Conservation (phyloP, 2,329 filamentous ascomycete genomes). For the Cyanodermella asteris region DNA sequence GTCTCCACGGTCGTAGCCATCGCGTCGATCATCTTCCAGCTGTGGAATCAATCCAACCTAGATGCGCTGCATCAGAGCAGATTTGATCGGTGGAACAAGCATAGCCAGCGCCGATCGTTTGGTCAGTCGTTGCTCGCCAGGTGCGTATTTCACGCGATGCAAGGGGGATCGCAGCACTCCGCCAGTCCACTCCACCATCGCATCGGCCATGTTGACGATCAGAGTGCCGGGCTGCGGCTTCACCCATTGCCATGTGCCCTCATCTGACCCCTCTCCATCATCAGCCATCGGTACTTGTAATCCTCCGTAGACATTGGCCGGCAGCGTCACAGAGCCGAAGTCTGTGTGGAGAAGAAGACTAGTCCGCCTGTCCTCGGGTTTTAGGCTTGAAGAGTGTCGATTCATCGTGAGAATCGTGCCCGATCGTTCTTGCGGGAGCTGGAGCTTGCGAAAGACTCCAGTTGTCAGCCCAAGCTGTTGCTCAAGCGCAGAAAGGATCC, state of each 20-base stretch:
- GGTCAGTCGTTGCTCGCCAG: conserved; percentile 3
- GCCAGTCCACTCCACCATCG: conserved; percentile 16
- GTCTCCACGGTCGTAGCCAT: no score
- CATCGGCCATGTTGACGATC: conserved; percentile 22
- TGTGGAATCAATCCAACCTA: no score
- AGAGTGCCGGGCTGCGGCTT: conserved; percentile 27
- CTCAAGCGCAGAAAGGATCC: conserved; percentile 1
- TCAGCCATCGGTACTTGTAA: conserved; percentile 21
- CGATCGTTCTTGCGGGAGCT: conserved; percentile 22
- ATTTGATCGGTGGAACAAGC: no score
- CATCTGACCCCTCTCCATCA: conserved; percentile 7
- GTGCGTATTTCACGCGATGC: conserved; percentile 3
- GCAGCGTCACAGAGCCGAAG: conserved; percentile 32
- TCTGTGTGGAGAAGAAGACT: conserved; percentile 30
- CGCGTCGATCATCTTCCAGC: no score
- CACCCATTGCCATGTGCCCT: conserved; percentile 27
- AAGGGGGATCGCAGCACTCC: conserved; percentile 3
- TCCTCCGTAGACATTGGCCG: conserved; percentile 34
- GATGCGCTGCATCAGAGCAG: no score
- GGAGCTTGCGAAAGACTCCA: conserved; percentile 20
- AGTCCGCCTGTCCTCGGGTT: conserved; percentile 22
- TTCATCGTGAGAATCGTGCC: conserved; percentile 34
- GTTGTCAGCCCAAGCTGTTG: conserved; percentile 2
- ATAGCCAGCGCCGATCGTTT: no score
- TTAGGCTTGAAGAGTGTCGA: conserved; percentile 22